Base-by-base conservation (phyloP, 257 asterid species). In the Gentiana macrophylla region DNA sequence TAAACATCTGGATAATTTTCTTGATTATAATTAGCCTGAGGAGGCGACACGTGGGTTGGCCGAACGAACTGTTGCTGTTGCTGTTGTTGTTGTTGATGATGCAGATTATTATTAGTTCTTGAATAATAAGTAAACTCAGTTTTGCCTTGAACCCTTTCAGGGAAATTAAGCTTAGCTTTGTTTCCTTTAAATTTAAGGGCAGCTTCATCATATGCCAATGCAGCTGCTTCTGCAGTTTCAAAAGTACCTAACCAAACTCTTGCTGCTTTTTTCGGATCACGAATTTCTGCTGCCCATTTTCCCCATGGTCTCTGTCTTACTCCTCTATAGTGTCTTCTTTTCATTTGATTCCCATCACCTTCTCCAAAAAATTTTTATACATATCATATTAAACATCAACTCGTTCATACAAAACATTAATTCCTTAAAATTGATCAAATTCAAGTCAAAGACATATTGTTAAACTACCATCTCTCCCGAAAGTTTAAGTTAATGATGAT, bases 251-350 rank as follows among this genome's bases (percentile, higher is more conserved):
- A 83, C 96, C 96, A 88, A 2, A 88, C 96, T 24, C 96, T 63
- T 0, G 93, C 90, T 4, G 96, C 96, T 72, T 88, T 88, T 60
- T 78, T 69, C 0, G 96, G 96, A 36, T 88, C 96, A 0, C 96
- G 78, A 3, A 88, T 88, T 63, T 88, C 96, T 0, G 96, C 94
- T 0, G 96, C 96, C 94, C 94, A 88, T 58, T 88, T 88, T 0
- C 96, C 96, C 96, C 96, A 87, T 15, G 94, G 96, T 37, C 96
- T 73, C 55, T 82, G 94, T 46, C 94, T 61, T 3, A 88, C 96
- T 6, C 96, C 96, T 66, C 96, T 68, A 61, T 82, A 88, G 67
- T 83, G 84, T 56, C 89, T 79, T 67, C 72, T 77, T 65, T 77
- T 74, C 46, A 41, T 41, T 33, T 71, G 68, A 56, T 57, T 72